Evolutionary conservation across 495 filamentous ascomycete species (phyloP).

Genomic region (Penicillium crystallinum): DNA sequence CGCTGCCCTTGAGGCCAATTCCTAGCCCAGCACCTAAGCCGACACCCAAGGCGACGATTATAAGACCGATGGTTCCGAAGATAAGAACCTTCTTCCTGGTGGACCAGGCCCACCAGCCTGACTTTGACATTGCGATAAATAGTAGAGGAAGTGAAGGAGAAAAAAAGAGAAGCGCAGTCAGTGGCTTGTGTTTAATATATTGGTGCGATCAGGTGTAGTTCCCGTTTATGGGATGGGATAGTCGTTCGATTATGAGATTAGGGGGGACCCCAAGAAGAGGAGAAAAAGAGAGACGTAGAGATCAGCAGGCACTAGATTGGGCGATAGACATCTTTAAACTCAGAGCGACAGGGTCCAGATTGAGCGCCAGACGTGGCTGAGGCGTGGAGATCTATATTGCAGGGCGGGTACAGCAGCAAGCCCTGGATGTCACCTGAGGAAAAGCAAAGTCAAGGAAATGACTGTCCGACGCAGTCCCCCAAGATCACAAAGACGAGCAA

Average conservation of each 20-base stretch:
- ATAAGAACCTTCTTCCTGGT: slow-evolving; percentile 37
- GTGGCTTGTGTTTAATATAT: not conserved
- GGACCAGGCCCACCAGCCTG: slow-evolving; percentile 33
- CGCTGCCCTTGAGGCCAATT: slow-evolving; percentile 27
- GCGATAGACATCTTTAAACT: slow-evolving; percentile 13
- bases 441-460: not conserved
- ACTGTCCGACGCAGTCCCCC: not conserved
- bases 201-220: not conserved
- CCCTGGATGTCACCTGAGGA: slow-evolving; percentile 4
- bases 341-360: slow-evolving; percentile 6
- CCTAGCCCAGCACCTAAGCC: slow-evolving; percentile 52
- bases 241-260: not conserved
- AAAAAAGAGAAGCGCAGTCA: not conserved
- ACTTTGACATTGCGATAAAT: slow-evolving; percentile 6
- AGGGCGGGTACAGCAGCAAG: slow-evolving; percentile 1
- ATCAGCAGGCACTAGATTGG: slow-evolving; percentile 7
- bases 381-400: slow-evolving; percentile 11
- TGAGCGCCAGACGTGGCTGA: slow-evolving; percentile 9
- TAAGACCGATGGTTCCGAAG: slow-evolving; percentile 18
- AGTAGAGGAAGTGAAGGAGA: not conserved
- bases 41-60: slow-evolving; percentile 46
- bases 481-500: not conserved
- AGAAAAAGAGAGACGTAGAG: slow-evolving; percentile 5
- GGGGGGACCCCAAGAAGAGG: not conserved
- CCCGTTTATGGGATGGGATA: not conserved